Conservation (phyloP, 225 moss, liverwort and hornwort genomes). For the Climacium dendroides region DNA sequence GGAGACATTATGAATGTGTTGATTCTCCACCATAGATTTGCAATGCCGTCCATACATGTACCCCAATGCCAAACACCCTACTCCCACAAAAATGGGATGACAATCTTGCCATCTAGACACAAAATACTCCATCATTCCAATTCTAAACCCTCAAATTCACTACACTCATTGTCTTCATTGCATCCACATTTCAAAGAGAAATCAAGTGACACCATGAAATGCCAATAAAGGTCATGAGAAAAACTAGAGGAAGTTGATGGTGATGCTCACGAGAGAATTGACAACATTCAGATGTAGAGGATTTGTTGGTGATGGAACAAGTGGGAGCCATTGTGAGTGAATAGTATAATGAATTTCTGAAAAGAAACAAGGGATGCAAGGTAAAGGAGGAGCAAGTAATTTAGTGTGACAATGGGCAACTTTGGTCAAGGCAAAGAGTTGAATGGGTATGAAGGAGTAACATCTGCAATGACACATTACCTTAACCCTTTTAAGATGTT, state of each 20-base stretch:
- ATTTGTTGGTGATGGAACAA: not conserved
- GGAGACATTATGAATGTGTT: not conserved
- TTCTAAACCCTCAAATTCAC: not conserved
- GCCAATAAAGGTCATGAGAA: accelerated
- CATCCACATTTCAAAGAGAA: not conserved
- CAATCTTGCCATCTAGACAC: not conserved
- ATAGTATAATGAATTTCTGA: not conserved
- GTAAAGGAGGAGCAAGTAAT: not conserved
- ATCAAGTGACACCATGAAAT: too few relatives aligned
- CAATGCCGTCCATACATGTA: constrained; percentile 9
- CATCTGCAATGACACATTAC: not conserved
- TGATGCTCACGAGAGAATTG: not conserved
- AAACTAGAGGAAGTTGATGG: not conserved
- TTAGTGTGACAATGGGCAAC: too few relatives aligned
- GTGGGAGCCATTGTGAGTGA: not conserved
- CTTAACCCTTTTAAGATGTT: not conserved
- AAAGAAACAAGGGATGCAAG: not conserved
- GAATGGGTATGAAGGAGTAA: not conserved
- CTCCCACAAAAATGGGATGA: constrained; percentile 18
- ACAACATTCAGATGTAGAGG: accelerated
- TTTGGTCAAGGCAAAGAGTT: not conserved
- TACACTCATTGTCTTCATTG: not conserved
- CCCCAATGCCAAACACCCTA: not conserved
- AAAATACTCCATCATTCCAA: not conserved
- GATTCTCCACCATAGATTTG: not conserved